Evolutionary conservation across 139 green algal species (phyloP).

Genomic region (Haematococcus sp.): DNA sequence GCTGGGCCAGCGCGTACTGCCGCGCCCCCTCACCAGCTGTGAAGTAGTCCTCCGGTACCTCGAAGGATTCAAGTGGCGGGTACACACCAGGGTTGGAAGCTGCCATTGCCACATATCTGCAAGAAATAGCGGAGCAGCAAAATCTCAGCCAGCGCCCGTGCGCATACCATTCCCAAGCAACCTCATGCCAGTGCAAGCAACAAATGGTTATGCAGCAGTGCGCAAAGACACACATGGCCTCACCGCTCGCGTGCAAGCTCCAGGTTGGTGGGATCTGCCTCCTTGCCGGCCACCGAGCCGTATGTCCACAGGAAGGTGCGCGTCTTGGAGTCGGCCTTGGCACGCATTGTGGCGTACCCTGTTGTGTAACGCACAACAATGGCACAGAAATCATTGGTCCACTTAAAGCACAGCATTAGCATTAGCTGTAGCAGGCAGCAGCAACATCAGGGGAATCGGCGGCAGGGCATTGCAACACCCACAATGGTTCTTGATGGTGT

Average conservation of each 20-base stretch:
- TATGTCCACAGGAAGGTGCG: conserved; percentile 35
- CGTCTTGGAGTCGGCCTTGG: conserved; percentile 33
- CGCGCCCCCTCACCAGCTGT: background rate
- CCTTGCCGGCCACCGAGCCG: conserved; percentile 3
- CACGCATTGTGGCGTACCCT: conserved; percentile 30
- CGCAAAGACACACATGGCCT: too few species aligned
- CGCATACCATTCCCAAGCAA: background rate
- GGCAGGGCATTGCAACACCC: conserved; percentile 30
- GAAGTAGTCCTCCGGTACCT: conserved; percentile 1
- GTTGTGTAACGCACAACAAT: too few species aligned
- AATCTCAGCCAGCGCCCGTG: background rate
- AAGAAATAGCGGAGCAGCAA: background rate
- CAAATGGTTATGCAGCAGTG: too few species aligned
- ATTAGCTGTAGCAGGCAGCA: background rate
- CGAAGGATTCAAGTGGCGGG: background rate
- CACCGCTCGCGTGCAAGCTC: too few species aligned
- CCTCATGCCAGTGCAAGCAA: too few species aligned
- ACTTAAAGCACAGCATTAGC: background rate
- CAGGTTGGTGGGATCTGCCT: too few species aligned
- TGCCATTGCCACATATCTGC: background rate
- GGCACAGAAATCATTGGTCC: too few species aligned
- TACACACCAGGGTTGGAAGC: background rate
- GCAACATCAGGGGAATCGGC: too few species aligned
- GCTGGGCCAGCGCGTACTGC: background rate
- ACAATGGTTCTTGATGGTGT: conserved; percentile 91